Conservation (phyloP, 2,329 filamentous ascomycete genomes). For the Botrytis elliptica region DNA sequence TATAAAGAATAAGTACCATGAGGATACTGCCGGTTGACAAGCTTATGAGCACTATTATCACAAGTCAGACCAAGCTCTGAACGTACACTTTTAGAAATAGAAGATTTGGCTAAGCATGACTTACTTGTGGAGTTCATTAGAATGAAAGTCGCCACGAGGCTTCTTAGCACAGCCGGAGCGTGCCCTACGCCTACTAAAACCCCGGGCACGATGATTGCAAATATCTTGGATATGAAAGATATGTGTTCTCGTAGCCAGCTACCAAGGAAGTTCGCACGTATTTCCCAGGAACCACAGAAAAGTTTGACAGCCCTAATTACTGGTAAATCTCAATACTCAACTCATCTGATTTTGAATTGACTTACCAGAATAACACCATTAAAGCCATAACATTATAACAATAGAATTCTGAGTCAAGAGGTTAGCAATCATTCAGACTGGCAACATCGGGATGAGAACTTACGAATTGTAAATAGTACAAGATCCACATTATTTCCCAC, state of each 20-base stretch:
- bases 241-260: constrained; percentile 33
- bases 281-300: constrained; percentile 40
- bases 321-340: not conserved
- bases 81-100: not conserved
- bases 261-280: constrained; percentile 35
- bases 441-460: constrained; percentile 25
- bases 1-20: constrained; percentile 43
- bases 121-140: constrained; percentile 43
- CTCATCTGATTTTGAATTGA: not conserved
- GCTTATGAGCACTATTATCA: constrained; percentile 43
- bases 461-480: constrained; percentile 50
- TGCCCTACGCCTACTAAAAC: constrained; percentile 41
- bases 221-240: constrained; percentile 39
- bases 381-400: constrained; percentile 51
- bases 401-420: constrained; percentile 45
- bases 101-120: constrained; percentile 23
- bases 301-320: constrained; percentile 41
- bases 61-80: not conserved
- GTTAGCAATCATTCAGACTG: constrained; percentile 15
- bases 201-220: constrained; percentile 42
- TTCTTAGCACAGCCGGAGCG: constrained; percentile 35
- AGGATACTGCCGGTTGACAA: constrained; percentile 42
- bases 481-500: constrained; percentile 45
- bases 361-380: constrained; percentile 48
- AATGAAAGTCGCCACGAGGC: constrained; percentile 38